Base-by-base conservation (phyloP, 352 stramenopile species). In the Phytophthora pisi region DNA sequence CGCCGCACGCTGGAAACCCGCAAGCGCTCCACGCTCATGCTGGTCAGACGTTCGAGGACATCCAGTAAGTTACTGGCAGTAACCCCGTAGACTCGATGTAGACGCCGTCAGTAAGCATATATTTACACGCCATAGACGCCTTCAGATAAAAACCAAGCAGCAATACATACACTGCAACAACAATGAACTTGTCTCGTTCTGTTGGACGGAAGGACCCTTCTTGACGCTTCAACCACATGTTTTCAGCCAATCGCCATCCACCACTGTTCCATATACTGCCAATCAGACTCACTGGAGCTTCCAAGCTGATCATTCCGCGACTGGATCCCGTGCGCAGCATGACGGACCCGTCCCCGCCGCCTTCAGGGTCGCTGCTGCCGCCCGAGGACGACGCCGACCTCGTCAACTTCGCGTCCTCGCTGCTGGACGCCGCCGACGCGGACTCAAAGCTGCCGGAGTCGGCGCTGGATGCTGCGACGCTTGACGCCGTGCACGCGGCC, bases 1-100 rank as follows among this genome's bases (percentile, higher is more conserved):
- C 83, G 11, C 81, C 83, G 1, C 83, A 91, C 57, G 51, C 51
- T 23, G 81, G 64, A 15, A 81, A 84, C 66, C 79, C 66, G 16
- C 70, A 83, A 60, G 45, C 61, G 45, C 68, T 89, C 38, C 77
- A 72, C 49, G 45, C 30, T 26, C 64, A 50, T 53, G 42, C 30
- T 49, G 31, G 43, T 7, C 61, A 56, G 11, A 62, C 38, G 23
- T 81, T 75, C 45, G 57, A 82, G 34, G 62, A 68, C 28, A 65
- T 79, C 11, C 31, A 68, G 42, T 74, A 67, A 46, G 66, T n/a
- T n/a, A n/a, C n/a, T n/a, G n/a, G n/a, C n/a, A n/a, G n/a, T n/a
- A n/a, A n/a, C n/a, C 20, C 61, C 51, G 57, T 49, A 53, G 34
- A 42, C 36, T 30, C 4, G 7, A 31, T 9, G 5, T 31, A 40